Conservation (phyloP, 2,329 filamentous ascomycete species). For the Pseudomassariella vexata region DNA sequence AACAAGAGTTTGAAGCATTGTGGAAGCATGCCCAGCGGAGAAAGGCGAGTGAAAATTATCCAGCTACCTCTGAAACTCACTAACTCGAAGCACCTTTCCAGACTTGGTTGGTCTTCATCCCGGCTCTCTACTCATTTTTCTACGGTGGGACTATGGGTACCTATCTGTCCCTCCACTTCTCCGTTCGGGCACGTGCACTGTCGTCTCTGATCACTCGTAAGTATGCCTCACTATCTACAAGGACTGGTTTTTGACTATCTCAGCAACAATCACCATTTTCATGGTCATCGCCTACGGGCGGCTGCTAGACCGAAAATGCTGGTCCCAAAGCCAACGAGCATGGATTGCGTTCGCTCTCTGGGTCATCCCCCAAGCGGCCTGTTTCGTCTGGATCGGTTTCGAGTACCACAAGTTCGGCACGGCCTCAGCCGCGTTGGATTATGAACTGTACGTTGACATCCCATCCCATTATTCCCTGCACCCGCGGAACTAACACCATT, state of each 20-base stretch:
- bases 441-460: too few relatives aligned
- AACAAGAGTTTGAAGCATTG: constrained; percentile 16
- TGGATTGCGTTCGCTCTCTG: constrained; percentile 21
- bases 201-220: constrained; percentile 24
- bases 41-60: constrained; percentile 14
- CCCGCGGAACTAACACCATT: neutral
- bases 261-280: constrained; percentile 2
- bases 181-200: constrained; percentile 23
- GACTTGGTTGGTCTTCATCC: constrained; percentile 26
- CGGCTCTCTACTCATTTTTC: constrained; percentile 31
- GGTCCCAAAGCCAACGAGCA: constrained; percentile 20
- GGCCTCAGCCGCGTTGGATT: too few relatives aligned
- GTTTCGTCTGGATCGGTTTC: constrained; percentile 24
- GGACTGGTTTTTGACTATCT: neutral
- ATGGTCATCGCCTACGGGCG: constrained; percentile 8
- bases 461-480: too few relatives aligned
- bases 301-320: constrained; percentile 20
- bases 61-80: neutral
- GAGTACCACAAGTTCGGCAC: constrained; percentile 1
- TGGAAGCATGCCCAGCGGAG: constrained; percentile 15
- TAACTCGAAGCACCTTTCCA: constrained; percentile 9
- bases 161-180: constrained; percentile 26
- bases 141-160: constrained; percentile 30
- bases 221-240: constrained; percentile 14
- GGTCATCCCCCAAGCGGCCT: constrained; percentile 20